Conservation (phyloP, 2,329 filamentous ascomycete genomes). For the Phaeosphaeria sp. region DNA sequence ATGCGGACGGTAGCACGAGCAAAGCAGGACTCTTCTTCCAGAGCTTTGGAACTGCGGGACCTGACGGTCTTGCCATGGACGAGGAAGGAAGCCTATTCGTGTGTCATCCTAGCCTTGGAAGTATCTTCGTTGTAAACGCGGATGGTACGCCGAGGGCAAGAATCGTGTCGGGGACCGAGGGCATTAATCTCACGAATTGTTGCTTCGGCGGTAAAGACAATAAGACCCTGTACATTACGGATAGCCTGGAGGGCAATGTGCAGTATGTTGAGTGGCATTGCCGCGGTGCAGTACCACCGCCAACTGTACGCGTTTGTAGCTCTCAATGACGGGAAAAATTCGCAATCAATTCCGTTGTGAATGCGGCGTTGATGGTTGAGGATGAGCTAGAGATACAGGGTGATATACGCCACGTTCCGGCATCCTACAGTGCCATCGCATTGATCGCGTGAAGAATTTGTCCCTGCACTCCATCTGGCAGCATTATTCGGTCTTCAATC, state of each 20-base stretch:
- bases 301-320: background rate
- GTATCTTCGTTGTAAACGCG: conserved; percentile 48
- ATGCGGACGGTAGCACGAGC: conserved; percentile 49
- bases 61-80: conserved; percentile 50
- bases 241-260: conserved; percentile 50
- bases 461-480: no score
- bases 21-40: conserved; percentile 4
- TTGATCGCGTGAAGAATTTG: no score
- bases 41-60: conserved; percentile 43
- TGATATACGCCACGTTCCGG: no score
- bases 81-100: conserved; percentile 44
- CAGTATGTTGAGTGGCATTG: conserved; percentile 47
- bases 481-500: no score
- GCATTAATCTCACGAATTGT: conserved; percentile 52
- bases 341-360: no score
- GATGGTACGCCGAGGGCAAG: conserved; percentile 49
- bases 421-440: no score
- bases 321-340: no score
- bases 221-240: conserved; percentile 51
- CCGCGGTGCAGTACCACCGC: conserved; percentile 12
- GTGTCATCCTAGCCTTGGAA: conserved; percentile 42
- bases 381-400: no score
- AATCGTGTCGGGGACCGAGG: conserved; percentile 34
- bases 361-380: no score
- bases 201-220: conserved; percentile 50